These are phyloP conservation scores for Trametes maxima DNA, from an alignment of 768 basidiomycete genomes.

Conservation along the genomic window DNA sequence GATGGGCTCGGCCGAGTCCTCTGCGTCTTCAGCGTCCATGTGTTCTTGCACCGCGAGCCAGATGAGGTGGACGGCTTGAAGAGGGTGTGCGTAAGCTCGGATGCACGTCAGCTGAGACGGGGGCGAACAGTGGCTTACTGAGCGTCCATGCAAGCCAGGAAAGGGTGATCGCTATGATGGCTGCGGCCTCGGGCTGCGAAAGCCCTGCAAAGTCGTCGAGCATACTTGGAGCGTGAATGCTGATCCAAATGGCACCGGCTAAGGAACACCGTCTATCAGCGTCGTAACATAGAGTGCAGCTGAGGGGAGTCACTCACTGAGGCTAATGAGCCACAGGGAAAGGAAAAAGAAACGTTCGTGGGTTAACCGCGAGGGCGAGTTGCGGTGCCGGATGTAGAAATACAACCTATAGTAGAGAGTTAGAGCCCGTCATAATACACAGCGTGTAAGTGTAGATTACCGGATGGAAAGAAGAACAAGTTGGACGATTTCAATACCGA, in stretches of 20 bases:
- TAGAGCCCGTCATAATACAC: neutral
- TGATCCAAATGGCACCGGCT: slow-evolving; percentile 13
- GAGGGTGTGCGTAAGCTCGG: neutral
- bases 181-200: slow-evolving; percentile 8
- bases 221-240: slow-evolving; percentile 2
- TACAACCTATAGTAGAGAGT: neutral
- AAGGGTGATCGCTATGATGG: slow-evolving; percentile 11
- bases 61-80: slow-evolving; percentile 16
- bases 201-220: slow-evolving; percentile 13
- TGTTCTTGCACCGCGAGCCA: slow-evolving; percentile 15
- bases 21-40: neutral
- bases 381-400: slow-evolving; percentile 16
- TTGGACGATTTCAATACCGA: slow-evolving; percentile 13
- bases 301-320: neutral
- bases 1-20: neutral
- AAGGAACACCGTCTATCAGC: neutral
- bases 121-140: neutral
- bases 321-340: slow-evolving; percentile 6
- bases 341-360: slow-evolving; percentile 16
- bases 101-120: neutral
- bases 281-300: neutral
- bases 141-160: slow-evolving; percentile 16
- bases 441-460: neutral
- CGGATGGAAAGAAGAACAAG: slow-evolving; percentile 8
- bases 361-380: slow-evolving; percentile 3